Evolutionary conservation across 148 eudicot genomes (phyloP).

Genomic region (Rhododendron simsii): DNA sequence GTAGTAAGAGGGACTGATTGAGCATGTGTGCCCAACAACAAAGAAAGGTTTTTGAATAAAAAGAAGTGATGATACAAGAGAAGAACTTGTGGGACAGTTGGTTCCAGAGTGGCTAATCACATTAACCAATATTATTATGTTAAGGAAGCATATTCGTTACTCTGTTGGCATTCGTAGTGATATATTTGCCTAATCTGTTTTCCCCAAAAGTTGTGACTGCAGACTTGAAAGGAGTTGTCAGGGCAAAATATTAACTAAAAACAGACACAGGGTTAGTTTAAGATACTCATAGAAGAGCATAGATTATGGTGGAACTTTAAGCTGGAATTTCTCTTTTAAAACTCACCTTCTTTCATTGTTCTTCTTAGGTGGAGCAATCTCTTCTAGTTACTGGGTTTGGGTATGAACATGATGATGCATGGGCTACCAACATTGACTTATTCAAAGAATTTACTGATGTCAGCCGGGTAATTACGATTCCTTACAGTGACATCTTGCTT

Average conservation of each 20-base stretch:
- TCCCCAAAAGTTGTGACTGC: neutral
- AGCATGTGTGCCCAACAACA: neutral
- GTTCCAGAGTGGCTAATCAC: neutral
- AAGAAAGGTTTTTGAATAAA: neutral
- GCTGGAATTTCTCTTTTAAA: neutral
- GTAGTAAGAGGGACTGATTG: neutral
- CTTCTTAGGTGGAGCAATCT: conserved; percentile 71
- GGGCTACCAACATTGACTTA: conserved; percentile 82
- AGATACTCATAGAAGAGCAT: neutral
- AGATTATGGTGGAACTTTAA: neutral
- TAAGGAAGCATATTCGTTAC: neutral
- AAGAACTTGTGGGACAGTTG: neutral
- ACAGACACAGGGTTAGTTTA: neutral
- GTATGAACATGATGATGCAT: conserved; percentile 96
- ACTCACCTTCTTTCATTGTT: neutral
- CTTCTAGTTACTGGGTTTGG: conserved; percentile 99
- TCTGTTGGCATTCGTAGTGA: neutral
- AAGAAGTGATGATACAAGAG: neutral
- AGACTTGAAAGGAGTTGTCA: neutral
- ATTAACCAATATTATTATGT: neutral
- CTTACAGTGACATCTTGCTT: neutral
- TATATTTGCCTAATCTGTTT: neutral
- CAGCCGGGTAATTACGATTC: conserved; percentile 64
- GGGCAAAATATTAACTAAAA: neutral
- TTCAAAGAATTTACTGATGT: conserved; percentile 93